A percentile compares a stretch with the other conserved stretches of the same genome.
These are phyloP conservation scores for Calonectria pteridis DNA, from an alignment of 2,329 filamentous ascomycete species.

Conservation along the genomic window DNA sequence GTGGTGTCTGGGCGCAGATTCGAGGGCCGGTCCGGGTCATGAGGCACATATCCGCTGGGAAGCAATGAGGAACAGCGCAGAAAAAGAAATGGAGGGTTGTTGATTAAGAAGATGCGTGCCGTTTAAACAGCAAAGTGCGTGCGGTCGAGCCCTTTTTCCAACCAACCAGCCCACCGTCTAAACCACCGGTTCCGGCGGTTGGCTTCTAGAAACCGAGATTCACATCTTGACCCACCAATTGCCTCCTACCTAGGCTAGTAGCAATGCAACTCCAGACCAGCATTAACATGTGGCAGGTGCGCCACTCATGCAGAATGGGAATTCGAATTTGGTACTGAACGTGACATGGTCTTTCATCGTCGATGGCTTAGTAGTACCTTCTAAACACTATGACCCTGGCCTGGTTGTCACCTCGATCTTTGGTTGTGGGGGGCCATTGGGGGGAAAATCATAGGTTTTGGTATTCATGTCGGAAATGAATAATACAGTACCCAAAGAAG, in stretches of 20 bases:
- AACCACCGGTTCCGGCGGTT: slow-evolving; percentile 2
- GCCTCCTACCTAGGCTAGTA: slow-evolving; percentile 9
- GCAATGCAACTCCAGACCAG: not conserved
- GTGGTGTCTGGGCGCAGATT: slow-evolving; percentile 8
- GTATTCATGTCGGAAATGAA: not conserved
- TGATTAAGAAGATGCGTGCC: not conserved
- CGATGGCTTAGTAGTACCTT: not conserved
- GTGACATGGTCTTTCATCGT: not conserved
- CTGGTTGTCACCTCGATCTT: not conserved
- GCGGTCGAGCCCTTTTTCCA: not conserved
- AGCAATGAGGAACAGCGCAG: not conserved
- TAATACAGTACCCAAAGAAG: not conserved
- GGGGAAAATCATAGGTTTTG: not conserved
- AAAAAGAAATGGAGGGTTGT: slow-evolving; percentile 2
- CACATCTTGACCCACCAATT: not conserved
- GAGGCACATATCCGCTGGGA: not conserved
- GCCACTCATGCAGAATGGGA: slow-evolving; percentile 1
- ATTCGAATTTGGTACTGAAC: not conserved
- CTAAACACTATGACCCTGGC: not conserved
- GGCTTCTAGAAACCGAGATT: slow-evolving; percentile 7
- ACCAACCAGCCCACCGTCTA: not conserved
- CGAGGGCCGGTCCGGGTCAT: slow-evolving; percentile 7
- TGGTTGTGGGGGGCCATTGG: not conserved
- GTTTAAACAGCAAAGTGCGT: not conserved
- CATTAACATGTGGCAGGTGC: not conserved